These are phyloP conservation scores for Rhodocollybia butyracea DNA, from an alignment of 768 basidiomycete genomes.

Conservation along the genomic window DNA sequence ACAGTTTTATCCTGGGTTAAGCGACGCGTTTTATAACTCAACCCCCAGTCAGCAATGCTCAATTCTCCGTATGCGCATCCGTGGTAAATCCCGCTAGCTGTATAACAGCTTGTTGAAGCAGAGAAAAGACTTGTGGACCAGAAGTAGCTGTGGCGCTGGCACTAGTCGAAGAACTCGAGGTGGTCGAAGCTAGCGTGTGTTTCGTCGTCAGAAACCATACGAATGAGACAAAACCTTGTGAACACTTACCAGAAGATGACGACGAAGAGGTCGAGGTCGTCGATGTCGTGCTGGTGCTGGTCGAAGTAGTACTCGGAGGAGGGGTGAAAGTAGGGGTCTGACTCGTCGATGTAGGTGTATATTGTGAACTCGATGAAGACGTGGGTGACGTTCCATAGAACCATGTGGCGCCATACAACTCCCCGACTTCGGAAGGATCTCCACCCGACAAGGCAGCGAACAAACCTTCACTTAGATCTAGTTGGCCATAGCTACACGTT, in stretches of 20 bases:
- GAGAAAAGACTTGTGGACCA: neutral
- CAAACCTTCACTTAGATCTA: constrained; percentile 47
- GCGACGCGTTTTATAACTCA: too few relatives aligned
- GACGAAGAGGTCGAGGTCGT: neutral
- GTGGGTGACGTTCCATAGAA: constrained; percentile 19
- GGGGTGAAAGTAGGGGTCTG: neutral
- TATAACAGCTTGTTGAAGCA: neutral
- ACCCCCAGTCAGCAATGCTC: too few relatives aligned
- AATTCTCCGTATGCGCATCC: neutral
- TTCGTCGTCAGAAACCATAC: neutral
- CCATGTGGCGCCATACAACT: constrained; percentile 38
- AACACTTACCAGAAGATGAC: constrained; percentile 1
- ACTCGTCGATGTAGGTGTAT: neutral
- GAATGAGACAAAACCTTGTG: neutral
- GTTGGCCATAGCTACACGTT: constrained; percentile 33
- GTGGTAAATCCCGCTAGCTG: neutral
- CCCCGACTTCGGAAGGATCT: constrained; percentile 22
- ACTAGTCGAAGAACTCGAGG: neutral
- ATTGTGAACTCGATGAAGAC: constrained; percentile 9
- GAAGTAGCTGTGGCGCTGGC: neutral
- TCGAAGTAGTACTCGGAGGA: constrained; percentile 9
- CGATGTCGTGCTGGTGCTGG: neutral
- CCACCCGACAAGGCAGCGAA: constrained; percentile 36
- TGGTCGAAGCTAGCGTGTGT: neutral
- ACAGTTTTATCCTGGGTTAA: neutral